A percentile compares a stretch with the other conserved stretches of the same genome.
These are phyloP conservation scores for Paracorniculantispora psalliotae DNA, from an alignment of 2,329 filamentous ascomycete genomes.

Conservation along the genomic window DNA sequence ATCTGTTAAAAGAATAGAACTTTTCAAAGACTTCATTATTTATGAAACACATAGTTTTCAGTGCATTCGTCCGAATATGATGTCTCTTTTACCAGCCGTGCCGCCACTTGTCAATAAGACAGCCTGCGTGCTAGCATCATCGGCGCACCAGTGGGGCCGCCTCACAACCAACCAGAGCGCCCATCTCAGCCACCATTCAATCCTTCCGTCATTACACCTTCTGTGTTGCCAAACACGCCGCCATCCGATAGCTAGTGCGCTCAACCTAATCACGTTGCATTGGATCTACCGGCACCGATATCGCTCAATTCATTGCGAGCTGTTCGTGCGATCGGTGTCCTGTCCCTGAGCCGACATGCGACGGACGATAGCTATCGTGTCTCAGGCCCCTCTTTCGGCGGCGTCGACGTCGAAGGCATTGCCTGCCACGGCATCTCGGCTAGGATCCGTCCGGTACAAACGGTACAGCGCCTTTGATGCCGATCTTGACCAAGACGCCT, in stretches of 20 bases:
- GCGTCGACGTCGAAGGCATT: not conserved
- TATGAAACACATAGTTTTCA: no score
- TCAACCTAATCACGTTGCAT: not conserved
- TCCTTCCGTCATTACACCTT: not conserved
- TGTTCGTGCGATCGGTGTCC: not conserved
- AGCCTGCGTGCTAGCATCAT: no score
- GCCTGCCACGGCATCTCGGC: not conserved
- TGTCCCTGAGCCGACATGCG: not conserved
- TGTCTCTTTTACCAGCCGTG: no score
- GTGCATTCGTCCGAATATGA: no score
- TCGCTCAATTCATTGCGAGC: no score
- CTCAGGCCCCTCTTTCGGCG: not conserved
- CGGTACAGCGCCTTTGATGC: constrained; percentile 46
- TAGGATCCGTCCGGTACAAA: constrained; percentile 20
- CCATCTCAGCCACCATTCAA: not conserved
- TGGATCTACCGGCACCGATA: not conserved
- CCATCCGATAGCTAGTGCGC: not conserved
- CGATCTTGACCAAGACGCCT: constrained; percentile 43
- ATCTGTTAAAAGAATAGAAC: no score
- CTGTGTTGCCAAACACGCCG: not conserved
- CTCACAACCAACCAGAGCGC: not conserved
- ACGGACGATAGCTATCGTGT: constrained; percentile 5
- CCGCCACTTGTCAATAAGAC: no score
- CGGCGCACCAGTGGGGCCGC: not conserved
- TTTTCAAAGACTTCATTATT: no score